Evolutionary conservation across 1,284 basidiomycete species (phyloP), one percentile per base, ranked within the genome.

Genomic region (Caloboletus firmus): DNA sequence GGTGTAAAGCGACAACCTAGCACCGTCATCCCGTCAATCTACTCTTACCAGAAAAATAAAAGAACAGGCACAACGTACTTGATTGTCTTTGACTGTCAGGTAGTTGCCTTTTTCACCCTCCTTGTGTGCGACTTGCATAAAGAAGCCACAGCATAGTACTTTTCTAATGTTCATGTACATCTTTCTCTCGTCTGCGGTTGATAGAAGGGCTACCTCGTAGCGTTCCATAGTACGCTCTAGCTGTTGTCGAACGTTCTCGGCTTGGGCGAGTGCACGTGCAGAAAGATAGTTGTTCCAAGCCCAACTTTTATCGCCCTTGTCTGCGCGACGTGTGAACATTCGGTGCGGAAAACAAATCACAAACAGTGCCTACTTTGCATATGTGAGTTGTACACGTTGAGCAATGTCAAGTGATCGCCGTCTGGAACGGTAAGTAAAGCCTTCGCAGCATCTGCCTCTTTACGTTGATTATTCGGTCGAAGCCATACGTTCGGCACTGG

Each of bases 41-140:
- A n/a, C 8, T 44, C 15, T 20, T 5, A 26, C 26, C 5, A 10
- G 15, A 1, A 13, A 35, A 32, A 15, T 28, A 22, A 3, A 11
- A 5, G 5, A 30, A 30, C 11, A 12, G 2, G 18, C 3, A 1
- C 15, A 34, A 35, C 61, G 5, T 60, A 83, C 86, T 76, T 95
- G 93, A 66, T 95, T 93, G 70, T 98, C 95, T 75, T 98, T 98
- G 59, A 97, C 86, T 0, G 95, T 98, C 60, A 87, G 67, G 70
- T 95, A 95, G 55, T 77, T 81, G 3, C 85, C 85, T 76, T 93
- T 94, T 65, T 93, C 91, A n/a, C 93, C 93, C 67, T 95, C 92
- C 71, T 93, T 93, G 73, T 98, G 94, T 6, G 95, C 96, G 9
- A 96, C 87, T 71, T 98, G 96, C 96, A 98, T 98, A 76, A 99